These are phyloP conservation scores for Dalbergia cultrata DNA, from an alignment of 306 rosid genomes.

Conservation along the genomic window DNA sequence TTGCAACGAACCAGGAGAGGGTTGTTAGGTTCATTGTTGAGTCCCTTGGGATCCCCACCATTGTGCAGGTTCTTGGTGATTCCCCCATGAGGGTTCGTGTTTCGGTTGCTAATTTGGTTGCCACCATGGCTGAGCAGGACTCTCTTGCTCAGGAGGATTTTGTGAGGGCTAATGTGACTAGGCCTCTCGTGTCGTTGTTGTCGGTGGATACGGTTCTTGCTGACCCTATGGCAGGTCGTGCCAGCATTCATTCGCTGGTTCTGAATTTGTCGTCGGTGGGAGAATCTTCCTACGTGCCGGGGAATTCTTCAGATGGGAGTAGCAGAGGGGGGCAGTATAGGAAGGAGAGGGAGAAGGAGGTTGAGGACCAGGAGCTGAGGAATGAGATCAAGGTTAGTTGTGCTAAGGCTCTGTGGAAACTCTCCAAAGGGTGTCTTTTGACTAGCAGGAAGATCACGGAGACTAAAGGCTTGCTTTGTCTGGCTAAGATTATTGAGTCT, in stretches of 20 bases:
- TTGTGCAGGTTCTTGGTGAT: slow-evolving; percentile 74
- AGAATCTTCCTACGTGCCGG: slow-evolving; percentile 42
- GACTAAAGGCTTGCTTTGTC: slow-evolving; percentile 88
- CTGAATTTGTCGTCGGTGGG: slow-evolving; percentile 45
- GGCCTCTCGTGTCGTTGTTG: slow-evolving; percentile 72
- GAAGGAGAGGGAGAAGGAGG: slow-evolving; percentile 62
- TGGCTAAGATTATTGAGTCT: slow-evolving; percentile 79
- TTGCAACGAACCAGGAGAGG: slow-evolving; percentile 58
- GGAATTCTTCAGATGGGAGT: slow-evolving; percentile 65
- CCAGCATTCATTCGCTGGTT: slow-evolving; percentile 71
- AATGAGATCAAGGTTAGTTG: slow-evolving; percentile 67
- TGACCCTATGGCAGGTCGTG: slow-evolving; percentile 59
- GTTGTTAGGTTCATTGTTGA: slow-evolving; percentile 57
- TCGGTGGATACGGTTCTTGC: slow-evolving; percentile 69
- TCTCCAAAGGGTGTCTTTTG: slow-evolving; percentile 61
- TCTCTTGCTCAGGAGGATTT: slow-evolving; percentile 71
- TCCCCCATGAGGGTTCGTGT: slow-evolving; percentile 72
- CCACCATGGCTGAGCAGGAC: slow-evolving; percentile 70
- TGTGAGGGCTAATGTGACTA: slow-evolving; percentile 75
- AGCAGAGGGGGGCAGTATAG: slow-evolving; percentile 60
- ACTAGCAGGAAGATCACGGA: slow-evolving; percentile 75
- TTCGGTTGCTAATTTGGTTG: slow-evolving; percentile 68
- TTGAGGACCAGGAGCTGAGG: slow-evolving; percentile 67
- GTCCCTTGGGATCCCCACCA: slow-evolving; percentile 58
- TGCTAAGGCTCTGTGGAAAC: slow-evolving; percentile 87